These are phyloP conservation scores for Lycium ferocissimum DNA, from an alignment of 257 asterid species.

Conservation along the genomic window DNA sequence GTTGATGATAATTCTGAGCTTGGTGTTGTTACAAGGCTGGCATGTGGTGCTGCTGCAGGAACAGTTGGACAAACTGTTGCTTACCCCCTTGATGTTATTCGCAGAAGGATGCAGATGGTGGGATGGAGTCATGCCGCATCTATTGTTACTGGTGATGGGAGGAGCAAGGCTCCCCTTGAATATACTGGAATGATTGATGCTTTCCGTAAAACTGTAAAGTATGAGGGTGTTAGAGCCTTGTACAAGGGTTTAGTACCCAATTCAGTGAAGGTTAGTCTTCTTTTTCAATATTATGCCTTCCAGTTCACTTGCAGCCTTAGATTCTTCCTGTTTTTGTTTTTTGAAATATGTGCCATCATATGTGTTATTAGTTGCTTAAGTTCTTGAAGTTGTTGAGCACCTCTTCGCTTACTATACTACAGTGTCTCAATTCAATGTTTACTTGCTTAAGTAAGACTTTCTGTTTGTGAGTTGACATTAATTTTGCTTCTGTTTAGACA, in stretches of 20 bases:
- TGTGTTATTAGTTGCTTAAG: not conserved
- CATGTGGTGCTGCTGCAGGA: slow-evolving; percentile 97
- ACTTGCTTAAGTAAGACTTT: not conserved
- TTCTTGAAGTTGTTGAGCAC: slow-evolving; percentile 5
- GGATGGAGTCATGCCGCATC: slow-evolving; percentile 96
- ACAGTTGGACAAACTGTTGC: slow-evolving; percentile 99
- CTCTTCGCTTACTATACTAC: not conserved
- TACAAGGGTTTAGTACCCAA: slow-evolving; percentile 98
- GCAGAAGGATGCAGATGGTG: slow-evolving; percentile 99
- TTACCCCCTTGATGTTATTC: slow-evolving; percentile 95
- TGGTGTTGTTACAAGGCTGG: slow-evolving; percentile 85
- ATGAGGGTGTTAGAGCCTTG: slow-evolving; percentile 88
- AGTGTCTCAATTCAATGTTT: not conserved
- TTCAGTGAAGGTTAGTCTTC: slow-evolving; percentile 87
- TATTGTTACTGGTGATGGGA: slow-evolving; percentile 81
- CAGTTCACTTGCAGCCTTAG: not conserved
- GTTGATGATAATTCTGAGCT: slow-evolving; percentile 73
- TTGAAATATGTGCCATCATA: not conserved
- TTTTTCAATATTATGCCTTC: not conserved
- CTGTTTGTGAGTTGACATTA: not conserved
- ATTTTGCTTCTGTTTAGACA: not conserved
- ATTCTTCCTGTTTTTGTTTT: not conserved
- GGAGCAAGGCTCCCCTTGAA: slow-evolving; percentile 67
- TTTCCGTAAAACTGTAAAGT: slow-evolving; percentile 87
- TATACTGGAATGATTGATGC: slow-evolving; percentile 95